Evolutionary conservation across 169 alveolate genomes (phyloP).

Genomic region (Plasmodium inui): DNA sequence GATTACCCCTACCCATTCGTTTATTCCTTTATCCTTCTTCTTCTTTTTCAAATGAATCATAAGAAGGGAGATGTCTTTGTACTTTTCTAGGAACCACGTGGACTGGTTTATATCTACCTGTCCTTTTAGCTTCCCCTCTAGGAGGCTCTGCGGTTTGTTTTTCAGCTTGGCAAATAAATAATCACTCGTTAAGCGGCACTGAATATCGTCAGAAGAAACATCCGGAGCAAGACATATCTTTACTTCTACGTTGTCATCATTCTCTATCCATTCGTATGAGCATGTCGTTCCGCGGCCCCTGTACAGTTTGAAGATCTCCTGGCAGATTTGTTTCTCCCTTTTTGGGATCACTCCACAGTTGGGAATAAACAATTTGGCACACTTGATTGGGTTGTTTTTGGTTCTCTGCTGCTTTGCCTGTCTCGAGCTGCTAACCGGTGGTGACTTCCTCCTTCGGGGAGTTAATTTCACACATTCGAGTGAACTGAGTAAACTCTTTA

Average conservation of each 20-base stretch:
- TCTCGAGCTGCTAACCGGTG: background rate
- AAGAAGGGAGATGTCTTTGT: slow-evolving; percentile 8
- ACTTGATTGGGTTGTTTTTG: background rate
- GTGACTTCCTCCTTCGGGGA: background rate
- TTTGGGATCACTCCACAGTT: background rate
- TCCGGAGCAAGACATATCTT: slow-evolving; percentile 46
- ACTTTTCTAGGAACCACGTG: slow-evolving; percentile 71
- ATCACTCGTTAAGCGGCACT: slow-evolving; percentile 27
- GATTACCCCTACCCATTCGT: slow-evolving; percentile 75
- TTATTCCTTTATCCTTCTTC: slow-evolving; percentile 54
- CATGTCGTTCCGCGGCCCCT: slow-evolving; percentile 62
- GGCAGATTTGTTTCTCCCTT: background rate
- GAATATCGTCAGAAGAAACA: slow-evolving; percentile 40
- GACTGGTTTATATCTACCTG: slow-evolving; percentile 34
- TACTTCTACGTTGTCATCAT: slow-evolving; percentile 49
- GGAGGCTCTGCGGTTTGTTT: slow-evolving; percentile 48
- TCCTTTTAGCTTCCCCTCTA: slow-evolving; percentile 72
- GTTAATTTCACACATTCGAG: background rate
- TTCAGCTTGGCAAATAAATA: slow-evolving; percentile 51
- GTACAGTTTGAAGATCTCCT: background rate
- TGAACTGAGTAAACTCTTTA: background rate
- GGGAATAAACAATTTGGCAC: background rate
- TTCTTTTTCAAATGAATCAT: slow-evolving; percentile 65
- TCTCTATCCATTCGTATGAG: slow-evolving; percentile 68
- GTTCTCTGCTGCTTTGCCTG: background rate